Evolutionary conservation across 192 early-diverging fungal species (phyloP), one percentile per base, ranked within the genome.

Genomic region (Powellomyces hirtus): DNA sequence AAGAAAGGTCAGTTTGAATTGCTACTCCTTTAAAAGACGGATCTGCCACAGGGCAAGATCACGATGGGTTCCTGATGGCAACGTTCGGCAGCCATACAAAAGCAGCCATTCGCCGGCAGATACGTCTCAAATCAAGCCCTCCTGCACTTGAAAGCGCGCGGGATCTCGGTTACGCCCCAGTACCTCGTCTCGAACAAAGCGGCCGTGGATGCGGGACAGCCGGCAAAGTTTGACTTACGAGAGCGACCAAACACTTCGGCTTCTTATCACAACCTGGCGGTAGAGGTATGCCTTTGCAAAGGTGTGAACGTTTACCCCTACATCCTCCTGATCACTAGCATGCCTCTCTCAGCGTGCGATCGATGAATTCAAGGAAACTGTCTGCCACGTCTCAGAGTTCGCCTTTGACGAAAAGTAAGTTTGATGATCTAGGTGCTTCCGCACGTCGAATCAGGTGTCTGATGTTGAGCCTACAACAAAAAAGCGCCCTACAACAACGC

Each of bases 331-430:
- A 24, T 49, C 46, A 2, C 26, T 42, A 13, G 8, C 46, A 72
- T 60, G 40, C 1, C 59, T 70, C 13, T 35, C 53, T 13, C 73
- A 90, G 86, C 85, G 89, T 45, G 88, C 86, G 14, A 78, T 97
- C 61, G 84, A 91, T 46, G 97, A 99, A 74, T 96, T 91, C 76
- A 99, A 99, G 70, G 95, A 99, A 62, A 85, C 90, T 16, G 86
- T 94, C 1, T 78, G 92, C 73, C 91, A 95, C 70, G 86, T 96
- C 1, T 89, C 89, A 4, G 91, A 91, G 66, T 66, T 76, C 38
- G 71, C 78, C 26, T 92, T 83, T 59, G 80, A 91, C 67, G 89
- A 91, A 78, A 71, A 76, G 89, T 91, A 81, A 66, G 79, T 68
- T 8, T 14, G 34, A 8, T 33, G 31, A n/a, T n/a, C n/a, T n/a